Evolutionary conservation across 192 early-diverging fungal genomes (phyloP), one percentile per base, ranked within the genome.

Genomic region (Thoreauomyces humboldtii): DNA sequence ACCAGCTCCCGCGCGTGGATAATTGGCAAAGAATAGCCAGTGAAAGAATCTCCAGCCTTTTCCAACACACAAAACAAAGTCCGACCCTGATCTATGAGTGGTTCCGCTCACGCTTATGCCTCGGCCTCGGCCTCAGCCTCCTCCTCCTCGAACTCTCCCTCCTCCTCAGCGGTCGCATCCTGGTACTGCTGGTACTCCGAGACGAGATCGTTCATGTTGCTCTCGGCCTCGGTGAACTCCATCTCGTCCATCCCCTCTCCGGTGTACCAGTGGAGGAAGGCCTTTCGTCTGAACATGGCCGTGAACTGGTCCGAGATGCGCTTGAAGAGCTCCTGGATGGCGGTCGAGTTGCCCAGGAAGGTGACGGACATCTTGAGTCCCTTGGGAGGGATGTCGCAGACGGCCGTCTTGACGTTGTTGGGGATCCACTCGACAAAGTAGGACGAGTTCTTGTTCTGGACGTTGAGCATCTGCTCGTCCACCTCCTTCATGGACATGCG

Each of bases 361-460:
- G 92, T 94, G 61, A 83, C 89, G 22, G 89, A 89, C 92, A 95
- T 93, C 71, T 89, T 90, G 61, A 92, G 86, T 55, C 90, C 92
- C 56, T 80, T 84, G 34, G 93, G 93, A 24, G 93, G 89, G 62
- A 95, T 89, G 55, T 93, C 92, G 70, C 92, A 94, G 17, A 94
- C 86, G 7, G 79, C 79, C 31, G 81, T 92, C 85, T 96, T 94
- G 81, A 91, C 90, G 83, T 92, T 93, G 88, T 94, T 96, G 65
- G 96, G 96, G 71, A 97, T 97, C 95, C 96, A 98, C 76, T 98
- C 96, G 41, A 97, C 96, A 83, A 98, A 98, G 81, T 97, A 92
- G 60, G 85, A 86, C 50, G 87, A 88, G 87, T 98, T 96, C 87
- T 97, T 97, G 76, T 88, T 83, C 79, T 98, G 95, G 12, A 95